A percentile compares a stretch with the other conserved stretches of the same genome.
These are phyloP conservation scores for Colletotrichum kahawae DNA, from an alignment of 2,329 filamentous ascomycete species.

Conservation along the genomic window DNA sequence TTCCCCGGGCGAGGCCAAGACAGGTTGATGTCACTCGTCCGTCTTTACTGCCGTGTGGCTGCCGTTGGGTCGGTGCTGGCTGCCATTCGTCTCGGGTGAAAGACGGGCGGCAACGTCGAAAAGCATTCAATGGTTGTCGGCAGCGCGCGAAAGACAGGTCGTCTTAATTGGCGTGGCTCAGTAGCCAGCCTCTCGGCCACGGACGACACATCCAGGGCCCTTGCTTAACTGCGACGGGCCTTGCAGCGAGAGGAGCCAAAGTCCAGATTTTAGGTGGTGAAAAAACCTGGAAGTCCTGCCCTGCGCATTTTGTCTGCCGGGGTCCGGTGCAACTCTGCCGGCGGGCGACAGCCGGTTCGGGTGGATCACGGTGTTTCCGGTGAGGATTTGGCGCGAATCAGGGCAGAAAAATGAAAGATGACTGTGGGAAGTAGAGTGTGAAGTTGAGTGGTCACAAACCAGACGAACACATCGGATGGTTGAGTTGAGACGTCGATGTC, in stretches of 20 bases:
- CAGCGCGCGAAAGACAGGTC: not conserved
- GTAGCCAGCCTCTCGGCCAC: not conserved
- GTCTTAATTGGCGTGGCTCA: not conserved
- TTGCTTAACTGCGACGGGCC: constrained; percentile 1
- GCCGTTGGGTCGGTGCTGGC: not conserved
- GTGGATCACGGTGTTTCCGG: constrained; percentile 12
- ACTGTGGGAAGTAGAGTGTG: not conserved
- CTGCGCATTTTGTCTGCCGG: constrained; percentile 1
- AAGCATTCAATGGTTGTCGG: not conserved
- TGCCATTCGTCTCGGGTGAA: not conserved
- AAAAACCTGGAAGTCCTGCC: constrained; percentile 13
- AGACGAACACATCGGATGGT: not conserved
- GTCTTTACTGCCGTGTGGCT: constrained; percentile 2
- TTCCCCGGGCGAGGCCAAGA: not conserved
- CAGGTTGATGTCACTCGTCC: constrained; percentile 12
- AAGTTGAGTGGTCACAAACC: not conserved
- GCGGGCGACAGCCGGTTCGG: not conserved
- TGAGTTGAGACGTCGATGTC: not conserved
- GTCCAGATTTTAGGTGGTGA: not conserved
- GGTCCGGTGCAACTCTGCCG: constrained; percentile 12
- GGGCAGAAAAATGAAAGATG: not conserved
- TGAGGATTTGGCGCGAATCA: constrained; percentile 3
- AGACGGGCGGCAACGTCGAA: not conserved
- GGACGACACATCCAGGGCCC: not conserved
- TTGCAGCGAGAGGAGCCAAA: constrained; percentile 5